These are phyloP conservation scores for Melanopsichium pennsylvanicum DNA, from an alignment of 1,284 basidiomycete genomes.

Conservation along the genomic window DNA sequence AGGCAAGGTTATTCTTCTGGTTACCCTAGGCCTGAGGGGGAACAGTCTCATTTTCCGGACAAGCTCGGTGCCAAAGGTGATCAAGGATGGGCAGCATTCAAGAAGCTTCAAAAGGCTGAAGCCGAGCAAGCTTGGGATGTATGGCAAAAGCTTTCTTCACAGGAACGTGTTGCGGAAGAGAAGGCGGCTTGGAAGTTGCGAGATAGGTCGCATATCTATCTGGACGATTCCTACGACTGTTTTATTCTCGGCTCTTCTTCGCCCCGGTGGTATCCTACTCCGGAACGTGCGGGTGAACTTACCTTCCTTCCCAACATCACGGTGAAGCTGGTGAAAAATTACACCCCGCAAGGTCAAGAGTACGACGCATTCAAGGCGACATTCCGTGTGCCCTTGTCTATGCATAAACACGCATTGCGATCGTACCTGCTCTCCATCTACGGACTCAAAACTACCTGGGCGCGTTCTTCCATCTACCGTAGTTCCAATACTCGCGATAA, in stretches of 20 bases:
- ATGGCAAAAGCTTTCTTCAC: constrained; percentile 46
- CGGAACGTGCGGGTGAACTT: constrained; percentile 72
- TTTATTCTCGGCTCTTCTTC: constrained; percentile 32
- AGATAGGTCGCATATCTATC: constrained; percentile 59
- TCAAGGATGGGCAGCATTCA: constrained; percentile 31
- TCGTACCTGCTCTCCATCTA: constrained; percentile 85
- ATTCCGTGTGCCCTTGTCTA: constrained; percentile 80
- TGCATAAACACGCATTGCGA: constrained; percentile 90
- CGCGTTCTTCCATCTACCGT: constrained; percentile 85
- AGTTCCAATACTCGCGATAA: constrained; percentile 43
- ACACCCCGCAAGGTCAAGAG: constrained; percentile 77
- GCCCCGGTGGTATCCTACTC: constrained; percentile 57
- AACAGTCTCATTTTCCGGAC: constrained; percentile 19
- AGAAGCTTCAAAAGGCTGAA: constrained; percentile 35
- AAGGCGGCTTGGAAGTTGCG: constrained; percentile 56
- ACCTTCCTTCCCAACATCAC: constrained; percentile 88
- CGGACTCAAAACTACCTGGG: constrained; percentile 81
- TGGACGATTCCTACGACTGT: constrained; percentile 59
- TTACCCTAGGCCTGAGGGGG: constrained; percentile 41
- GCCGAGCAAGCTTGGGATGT: constrained; percentile 52
- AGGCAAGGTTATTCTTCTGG: constrained; percentile 61
- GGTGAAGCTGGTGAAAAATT: constrained; percentile 83
- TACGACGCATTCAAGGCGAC: constrained; percentile 96
- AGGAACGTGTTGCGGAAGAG: constrained; percentile 48
- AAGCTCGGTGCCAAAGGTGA: constrained; percentile 16